These are phyloP conservation scores for Phytophthora citrophthora DNA, from an alignment of 352 stramenopile genomes.

Conservation along the genomic window DNA sequence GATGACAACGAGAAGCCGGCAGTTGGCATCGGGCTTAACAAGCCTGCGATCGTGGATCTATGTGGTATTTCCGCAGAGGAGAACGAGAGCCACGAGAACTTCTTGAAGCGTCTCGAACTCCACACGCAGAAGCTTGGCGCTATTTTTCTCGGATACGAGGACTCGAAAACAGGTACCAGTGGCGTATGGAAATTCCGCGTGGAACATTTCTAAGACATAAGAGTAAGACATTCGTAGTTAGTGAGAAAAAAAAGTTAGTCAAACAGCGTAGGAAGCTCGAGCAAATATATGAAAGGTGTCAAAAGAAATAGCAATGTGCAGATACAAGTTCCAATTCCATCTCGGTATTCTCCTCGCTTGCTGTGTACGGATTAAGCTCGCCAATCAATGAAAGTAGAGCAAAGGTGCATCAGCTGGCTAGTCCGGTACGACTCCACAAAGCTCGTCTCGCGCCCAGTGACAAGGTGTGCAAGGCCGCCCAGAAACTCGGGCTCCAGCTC, in stretches of 20 bases:
- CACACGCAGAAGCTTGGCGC: conserved; percentile 44
- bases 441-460: conserved; percentile 48
- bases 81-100: conserved; percentile 28
- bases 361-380: conserved; percentile 36
- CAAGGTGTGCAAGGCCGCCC: conserved; percentile 41
- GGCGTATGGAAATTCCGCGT: conserved; percentile 60
- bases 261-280: not conserved
- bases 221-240: conserved; percentile 14
- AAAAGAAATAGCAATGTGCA: conserved; percentile 21
- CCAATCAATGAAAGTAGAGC: conserved; percentile 70
- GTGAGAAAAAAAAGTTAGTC: conserved; percentile 1
- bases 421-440: conserved; percentile 67
- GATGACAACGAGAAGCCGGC: conserved; percentile 47
- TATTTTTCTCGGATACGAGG: conserved; percentile 45
- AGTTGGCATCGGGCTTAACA: conserved; percentile 50
- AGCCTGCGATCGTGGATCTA: conserved; percentile 51
- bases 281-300: conserved; percentile 6
- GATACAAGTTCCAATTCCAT: conserved; percentile 13
- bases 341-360: conserved; percentile 10
- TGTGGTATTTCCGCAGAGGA: conserved; percentile 32
- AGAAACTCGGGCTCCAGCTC: conserved; percentile 64
- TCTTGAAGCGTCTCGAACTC: conserved; percentile 44
- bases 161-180: not conserved
- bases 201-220: conserved; percentile 43
- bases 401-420: conserved; percentile 62